Conservation (phyloP, 2,329 filamentous ascomycete genomes). For the Raffaelea ambrosiae region DNA sequence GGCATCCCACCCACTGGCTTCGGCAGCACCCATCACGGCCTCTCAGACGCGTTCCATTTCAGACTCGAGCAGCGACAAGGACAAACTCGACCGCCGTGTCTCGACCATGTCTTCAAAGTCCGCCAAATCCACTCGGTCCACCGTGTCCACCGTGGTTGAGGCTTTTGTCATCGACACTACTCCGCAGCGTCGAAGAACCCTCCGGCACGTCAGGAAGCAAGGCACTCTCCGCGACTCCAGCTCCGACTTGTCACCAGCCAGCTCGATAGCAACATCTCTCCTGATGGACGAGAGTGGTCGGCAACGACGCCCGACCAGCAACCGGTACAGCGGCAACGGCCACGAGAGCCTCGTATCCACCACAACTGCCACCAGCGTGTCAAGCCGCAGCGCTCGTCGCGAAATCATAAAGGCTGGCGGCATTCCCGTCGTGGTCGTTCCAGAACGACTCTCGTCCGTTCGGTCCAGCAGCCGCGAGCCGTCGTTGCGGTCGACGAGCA, state of each 20-base stretch:
- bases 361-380: conserved; percentile 38
- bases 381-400: conserved; percentile 46
- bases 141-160: conserved; percentile 48
- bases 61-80: conserved; percentile 31
- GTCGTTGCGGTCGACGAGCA: conserved; percentile 54
- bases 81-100: conserved; percentile 28
- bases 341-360: conserved; percentile 42
- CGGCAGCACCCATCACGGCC: conserved; percentile 7
- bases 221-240: conserved; percentile 38
- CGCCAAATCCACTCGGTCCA: conserved; percentile 44
- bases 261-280: conserved; percentile 33
- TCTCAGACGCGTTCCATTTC: conserved; percentile 15
- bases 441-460: conserved; percentile 46
- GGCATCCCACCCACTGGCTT: neutral
- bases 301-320: conserved; percentile 20
- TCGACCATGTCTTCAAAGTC: conserved; percentile 47
- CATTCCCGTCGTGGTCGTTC: conserved; percentile 55
- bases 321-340: conserved; percentile 21
- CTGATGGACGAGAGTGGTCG: conserved; percentile 18
- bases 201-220: conserved; percentile 55
- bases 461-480: conserved; percentile 39
- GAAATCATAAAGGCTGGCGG: conserved; percentile 51
- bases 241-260: conserved; percentile 30
- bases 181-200: conserved; percentile 41
- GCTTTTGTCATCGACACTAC: conserved; percentile 46